Base-by-base conservation (phyloP, 2,329 filamentous ascomycete species). In the Paecilomyces formosus region DNA sequence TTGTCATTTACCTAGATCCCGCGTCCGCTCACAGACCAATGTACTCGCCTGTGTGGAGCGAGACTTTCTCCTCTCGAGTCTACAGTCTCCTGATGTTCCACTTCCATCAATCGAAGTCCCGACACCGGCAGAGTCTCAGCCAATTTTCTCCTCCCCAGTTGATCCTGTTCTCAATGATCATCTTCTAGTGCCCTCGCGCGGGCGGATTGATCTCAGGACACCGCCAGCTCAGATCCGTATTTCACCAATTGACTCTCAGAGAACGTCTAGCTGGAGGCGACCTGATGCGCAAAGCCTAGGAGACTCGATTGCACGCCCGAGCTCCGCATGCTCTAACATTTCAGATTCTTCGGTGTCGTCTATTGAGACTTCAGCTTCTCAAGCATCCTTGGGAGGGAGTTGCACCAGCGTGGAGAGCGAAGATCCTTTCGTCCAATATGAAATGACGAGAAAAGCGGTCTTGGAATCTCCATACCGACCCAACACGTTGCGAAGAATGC, bases 311-410 rank as follows among this genome's bases (percentile, higher is more conserved):
- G 75, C 76, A 64, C 79, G 85, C 51, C 81, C 85, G 3, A 76
- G 78, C 6, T 87, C 85, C 2, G 78, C 81, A 3, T 82, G 80
- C 64, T 86, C 84, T 2, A 78, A 80, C 58, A 77, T 81, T 52
- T 87, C 85, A 2, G 82, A 87, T 66, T 87, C 85, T 0, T 87
- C 85, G 2, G 70, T 82, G 18, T 85, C 83, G 12, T 87, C 85
- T 0, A 77, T 78, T 55, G 82, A 81, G 63, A 86, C 82, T 22
- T 78, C 79, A 55, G 75, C 78, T 15, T 84, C 83, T 2, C 80
- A 80, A 59, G 78, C 78, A n/a, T 85, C 83, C 6, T 73, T 83
- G 64, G 79, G 82, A 58, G 82, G 81, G 59, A 85, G 82, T 67
- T 85, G 82, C 67, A 83, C 84, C 2, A 86, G 83, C 66, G 81